Conservation (phyloP, 1,139 yeast genomes). For the Candida gigantensis region DNA sequence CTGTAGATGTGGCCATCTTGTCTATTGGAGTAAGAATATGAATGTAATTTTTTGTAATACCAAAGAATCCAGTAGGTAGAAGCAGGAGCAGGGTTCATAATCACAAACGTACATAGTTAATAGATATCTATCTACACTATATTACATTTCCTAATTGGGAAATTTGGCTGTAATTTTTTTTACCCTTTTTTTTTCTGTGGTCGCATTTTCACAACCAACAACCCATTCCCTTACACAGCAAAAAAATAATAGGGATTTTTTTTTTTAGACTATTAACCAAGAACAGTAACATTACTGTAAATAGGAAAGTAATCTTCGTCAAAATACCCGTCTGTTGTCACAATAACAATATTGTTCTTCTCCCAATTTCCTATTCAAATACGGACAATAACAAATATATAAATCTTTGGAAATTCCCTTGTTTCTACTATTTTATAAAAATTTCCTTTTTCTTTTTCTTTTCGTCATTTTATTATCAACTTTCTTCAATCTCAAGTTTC, state of each 20-base stretch:
- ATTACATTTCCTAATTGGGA: slow-evolving; percentile 1
- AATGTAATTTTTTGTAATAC: too few species aligned
- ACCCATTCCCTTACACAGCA: background rate
- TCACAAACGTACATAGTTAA: too few species aligned
- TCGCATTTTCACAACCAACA: background rate
- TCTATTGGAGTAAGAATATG: too few species aligned
- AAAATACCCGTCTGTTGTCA: background rate
- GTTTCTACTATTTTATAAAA: background rate
- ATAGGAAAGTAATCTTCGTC: background rate
- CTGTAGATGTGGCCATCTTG: too few species aligned
- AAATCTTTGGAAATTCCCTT: slow-evolving; percentile 3
- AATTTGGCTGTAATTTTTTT: background rate
- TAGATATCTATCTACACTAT: too few species aligned
- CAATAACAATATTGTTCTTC: too few species aligned
- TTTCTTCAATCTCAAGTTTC: too few species aligned
- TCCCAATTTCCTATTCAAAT: slow-evolving; percentile 1
- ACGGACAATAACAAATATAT: slow-evolving; percentile 5
- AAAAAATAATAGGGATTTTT: background rate
- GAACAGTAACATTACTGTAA: background rate
- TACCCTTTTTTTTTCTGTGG: background rate
- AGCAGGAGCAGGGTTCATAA: too few species aligned
- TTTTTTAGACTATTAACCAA: background rate
- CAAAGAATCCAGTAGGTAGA: too few species aligned
- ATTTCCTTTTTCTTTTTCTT: slow-evolving; percentile 1
- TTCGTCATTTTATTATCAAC: background rate